Evolutionary conservation across 2,329 filamentous ascomycete species (phyloP).

Genomic region (Neonectria magnoliae): DNA sequence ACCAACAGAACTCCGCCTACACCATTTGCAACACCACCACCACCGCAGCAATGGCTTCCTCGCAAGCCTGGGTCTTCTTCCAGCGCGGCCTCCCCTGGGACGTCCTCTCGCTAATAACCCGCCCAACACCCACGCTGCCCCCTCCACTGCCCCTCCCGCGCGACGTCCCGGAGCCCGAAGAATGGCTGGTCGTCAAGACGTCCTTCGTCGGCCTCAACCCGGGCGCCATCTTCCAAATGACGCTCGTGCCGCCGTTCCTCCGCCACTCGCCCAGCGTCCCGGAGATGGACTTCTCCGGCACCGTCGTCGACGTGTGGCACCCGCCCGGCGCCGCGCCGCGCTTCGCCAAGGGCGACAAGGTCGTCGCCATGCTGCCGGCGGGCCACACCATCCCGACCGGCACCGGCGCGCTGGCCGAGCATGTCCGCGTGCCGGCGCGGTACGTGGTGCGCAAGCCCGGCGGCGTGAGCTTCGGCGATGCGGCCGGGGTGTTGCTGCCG

Average conservation of each 20-base stretch:
- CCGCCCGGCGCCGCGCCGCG: conserved; percentile 30
- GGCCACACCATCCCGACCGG: conserved; percentile 46
- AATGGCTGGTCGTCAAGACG: conserved; percentile 54
- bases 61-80: conserved; percentile 44
- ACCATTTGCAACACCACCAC: not conserved
- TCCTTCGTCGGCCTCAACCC: conserved; percentile 58
- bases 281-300: conserved; percentile 57
- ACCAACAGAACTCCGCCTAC: not conserved
- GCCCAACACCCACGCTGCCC: conserved; percentile 38
- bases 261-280: conserved; percentile 50
- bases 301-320: conserved; percentile 49
- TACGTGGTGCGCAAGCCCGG: conserved; percentile 48
- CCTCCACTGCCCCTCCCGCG: conserved; percentile 43
- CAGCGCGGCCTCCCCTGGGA: conserved; percentile 41
- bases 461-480: conserved; percentile 45
- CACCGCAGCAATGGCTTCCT: conserved; percentile 22
- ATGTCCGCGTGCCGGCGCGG: conserved; percentile 49
- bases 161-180: conserved; percentile 40
- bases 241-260: conserved; percentile 51
- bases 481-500: conserved; percentile 51
- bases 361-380: conserved; percentile 53
- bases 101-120: conserved; percentile 40
- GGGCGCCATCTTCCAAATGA: conserved; percentile 54
- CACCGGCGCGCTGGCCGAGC: conserved; percentile 53
- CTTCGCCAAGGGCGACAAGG: conserved; percentile 45